Conservation (phyloP, 176 grass and related monocot species). For the Chrysopogon serrulatus region DNA sequence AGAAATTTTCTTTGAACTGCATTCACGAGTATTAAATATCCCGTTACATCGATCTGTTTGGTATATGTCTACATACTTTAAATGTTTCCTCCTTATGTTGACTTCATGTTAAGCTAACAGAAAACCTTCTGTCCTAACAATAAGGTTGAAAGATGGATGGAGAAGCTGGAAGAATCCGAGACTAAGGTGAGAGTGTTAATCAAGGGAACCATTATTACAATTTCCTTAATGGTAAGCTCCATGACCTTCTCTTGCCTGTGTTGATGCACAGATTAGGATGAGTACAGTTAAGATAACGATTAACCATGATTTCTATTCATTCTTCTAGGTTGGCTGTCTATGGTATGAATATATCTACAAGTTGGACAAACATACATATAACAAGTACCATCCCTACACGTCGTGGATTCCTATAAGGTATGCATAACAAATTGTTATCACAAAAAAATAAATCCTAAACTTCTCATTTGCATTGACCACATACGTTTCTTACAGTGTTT, state of each 20-base stretch:
- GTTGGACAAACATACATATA: slow-evolving; percentile 85
- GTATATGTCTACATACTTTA: too few relatives aligned
- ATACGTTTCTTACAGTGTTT: slow-evolving; percentile 54
- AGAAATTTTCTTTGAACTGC: background rate
- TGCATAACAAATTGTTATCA: background rate
- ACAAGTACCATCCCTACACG: slow-evolving; percentile 97
- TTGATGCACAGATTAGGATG: background rate
- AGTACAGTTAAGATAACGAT: background rate
- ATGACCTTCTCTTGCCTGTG: too few relatives aligned
- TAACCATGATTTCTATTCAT: background rate
- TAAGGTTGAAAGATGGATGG: slow-evolving; percentile 52
- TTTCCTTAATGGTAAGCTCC: slow-evolving; percentile 38
- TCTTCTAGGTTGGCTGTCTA: background rate
- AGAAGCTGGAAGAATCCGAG: slow-evolving; percentile 39
- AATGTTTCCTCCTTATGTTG: background rate
- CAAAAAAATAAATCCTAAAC: background rate
- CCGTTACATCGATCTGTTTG: background rate
- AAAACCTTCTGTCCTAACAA: background rate
- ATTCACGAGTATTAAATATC: background rate
- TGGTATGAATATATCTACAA: slow-evolving; percentile 92
- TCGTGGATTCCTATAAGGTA: slow-evolving; percentile 99
- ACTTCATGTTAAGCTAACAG: background rate
- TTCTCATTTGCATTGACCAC: slow-evolving; percentile 13
- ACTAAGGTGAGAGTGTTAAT: slow-evolving; percentile 26
- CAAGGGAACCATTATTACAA: slow-evolving; percentile 33